Conservation (phyloP, 345 rosid genomes). For the Balakata baccata region DNA sequence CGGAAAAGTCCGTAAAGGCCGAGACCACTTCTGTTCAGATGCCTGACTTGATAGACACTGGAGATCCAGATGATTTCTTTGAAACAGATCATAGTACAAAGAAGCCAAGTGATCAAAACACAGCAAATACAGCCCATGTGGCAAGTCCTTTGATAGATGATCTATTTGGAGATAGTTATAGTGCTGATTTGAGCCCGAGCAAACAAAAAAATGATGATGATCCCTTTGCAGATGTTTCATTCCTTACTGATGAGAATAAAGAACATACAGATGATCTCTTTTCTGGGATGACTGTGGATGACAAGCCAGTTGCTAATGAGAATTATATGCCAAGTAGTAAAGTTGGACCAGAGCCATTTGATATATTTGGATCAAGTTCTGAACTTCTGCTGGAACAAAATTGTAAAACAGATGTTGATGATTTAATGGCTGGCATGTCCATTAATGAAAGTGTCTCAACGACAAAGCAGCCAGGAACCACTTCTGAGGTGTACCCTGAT, state of each 20-base stretch:
- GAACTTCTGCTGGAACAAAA: slow-evolving; percentile 40
- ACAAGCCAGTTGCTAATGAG: slow-evolving; percentile 38
- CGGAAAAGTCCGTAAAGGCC: slow-evolving; percentile 46
- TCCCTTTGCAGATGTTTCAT: slow-evolving; percentile 86
- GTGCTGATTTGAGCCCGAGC: slow-evolving; percentile 30
- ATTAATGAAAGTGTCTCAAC: slow-evolving; percentile 41
- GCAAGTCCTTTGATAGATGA: slow-evolving; percentile 57
- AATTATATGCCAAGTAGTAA: slow-evolving; percentile 30
- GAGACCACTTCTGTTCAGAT: slow-evolving; percentile 43
- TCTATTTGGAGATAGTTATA: slow-evolving; percentile 63
- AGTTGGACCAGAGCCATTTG: slow-evolving; percentile 46
- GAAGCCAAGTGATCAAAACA: slow-evolving; percentile 37
- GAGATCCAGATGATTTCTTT: slow-evolving; percentile 47
- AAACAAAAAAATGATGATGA: slow-evolving; percentile 57
- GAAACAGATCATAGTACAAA: slow-evolving; percentile 42
- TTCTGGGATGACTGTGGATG: slow-evolving; percentile 73
- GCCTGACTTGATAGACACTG: slow-evolving; percentile 82
- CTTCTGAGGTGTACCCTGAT: slow-evolving; percentile 41
- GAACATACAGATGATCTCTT: slow-evolving; percentile 52
- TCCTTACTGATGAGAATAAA: slow-evolving; percentile 38
- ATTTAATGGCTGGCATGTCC: slow-evolving; percentile 73
- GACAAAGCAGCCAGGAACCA: slow-evolving; percentile 38
- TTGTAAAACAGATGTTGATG: slow-evolving; percentile 38
- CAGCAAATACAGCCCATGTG: slow-evolving; percentile 31
- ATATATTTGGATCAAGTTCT: slow-evolving; percentile 56